Base-by-base conservation (phyloP, 108 stramenopile species). In the Skeletonema grethae region DNA sequence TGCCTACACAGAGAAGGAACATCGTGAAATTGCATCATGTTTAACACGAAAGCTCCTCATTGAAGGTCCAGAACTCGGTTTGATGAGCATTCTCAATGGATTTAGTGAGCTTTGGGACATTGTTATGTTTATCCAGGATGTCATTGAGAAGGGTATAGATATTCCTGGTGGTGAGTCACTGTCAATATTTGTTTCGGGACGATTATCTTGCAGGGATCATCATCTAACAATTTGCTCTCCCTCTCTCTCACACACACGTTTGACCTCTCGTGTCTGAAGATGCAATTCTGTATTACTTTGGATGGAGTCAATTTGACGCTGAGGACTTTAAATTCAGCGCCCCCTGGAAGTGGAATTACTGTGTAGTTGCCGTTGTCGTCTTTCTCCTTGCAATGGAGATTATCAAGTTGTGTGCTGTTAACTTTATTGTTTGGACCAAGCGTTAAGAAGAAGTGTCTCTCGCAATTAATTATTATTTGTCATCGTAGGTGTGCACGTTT, bases 351-450 rank as follows among this genome's bases (percentile, higher is more conserved):
- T 79, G 78, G 78, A 34, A 68, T 22, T 79, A 79, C 25, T 79
- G 78, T 57, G 34, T 79, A 3, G 50, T 48, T n/a, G 25, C 72
- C 8, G 78, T 79, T 12, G 65, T 31, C 18, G 35, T 79, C 5
- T 79, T 79, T 38, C 57, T 79, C 12, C 10, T 73, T 28, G 67
- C 66, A 65, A 79, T 79, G 35, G 78, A 79, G 36, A 5, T 79
- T 9, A 45, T 73, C 53, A 79, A 79, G 66, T 55, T 79, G 9
- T 13, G 68, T 53, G 78, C 78, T 39, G 31, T 79, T 11, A 56
- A 53, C 2, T 73, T 67, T 43, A 73, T 79, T 48, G 72, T 79
- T 5, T 79, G 78, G 78, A 79, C 78, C 22, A 79, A 79, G 56
- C 72, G 78, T 11, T 75, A n/a, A n/a, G 39, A 69, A 28, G 5